Evolutionary conservation across 2,329 filamentous ascomycete genomes (phyloP), one percentile per base, ranked within the genome.

Genomic region (Alternaria metachromatica): DNA sequence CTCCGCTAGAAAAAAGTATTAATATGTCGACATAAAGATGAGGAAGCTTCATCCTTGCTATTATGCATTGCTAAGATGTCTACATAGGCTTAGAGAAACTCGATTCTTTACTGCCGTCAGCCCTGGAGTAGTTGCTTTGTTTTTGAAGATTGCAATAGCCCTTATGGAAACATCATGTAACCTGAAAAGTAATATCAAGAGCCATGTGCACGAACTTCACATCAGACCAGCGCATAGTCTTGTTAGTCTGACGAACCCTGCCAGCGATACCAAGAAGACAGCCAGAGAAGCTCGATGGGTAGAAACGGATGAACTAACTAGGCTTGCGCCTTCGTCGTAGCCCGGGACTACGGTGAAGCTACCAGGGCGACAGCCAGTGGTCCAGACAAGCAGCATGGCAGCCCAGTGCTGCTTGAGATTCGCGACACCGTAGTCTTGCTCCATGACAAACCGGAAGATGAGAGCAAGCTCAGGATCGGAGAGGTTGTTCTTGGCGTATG

Each of bases 361-460:
- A n/a, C 33, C 15, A n/a, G 33, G 0, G 15, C 33, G 33, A 37
- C 8, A 37, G n/a, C 0, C 15, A 37, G 15, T 1, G 0, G 0
- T 37, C 8, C 33, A 9, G 15, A 2, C 15, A 37, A 37, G 2
- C 0, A 37, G 33, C 8, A 37, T n/a, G 4, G 15, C 7, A n/a
- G 33, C 33, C 4, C 8, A 9, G 4, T 37, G 4, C 13, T 37
- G 6, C 30, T 37, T 15, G 7, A 15, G 13, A 37, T 37, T 9
- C 3, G 13, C 33, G 4, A n/a, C 13, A n/a, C 7, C 4, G 33
- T 37, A 37, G 15, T 37, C 33, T 9, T 10, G 15, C 33, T 37
- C 4, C 33, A 5, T 5, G 8, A 37, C 5, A 9, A 37, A n/a
- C 5, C 15, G 0, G 7, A 37, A 37, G 33, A n/a, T 37, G 8